Conservation (phyloP, 352 stramenopile genomes). For the Pythium sp. region DNA sequence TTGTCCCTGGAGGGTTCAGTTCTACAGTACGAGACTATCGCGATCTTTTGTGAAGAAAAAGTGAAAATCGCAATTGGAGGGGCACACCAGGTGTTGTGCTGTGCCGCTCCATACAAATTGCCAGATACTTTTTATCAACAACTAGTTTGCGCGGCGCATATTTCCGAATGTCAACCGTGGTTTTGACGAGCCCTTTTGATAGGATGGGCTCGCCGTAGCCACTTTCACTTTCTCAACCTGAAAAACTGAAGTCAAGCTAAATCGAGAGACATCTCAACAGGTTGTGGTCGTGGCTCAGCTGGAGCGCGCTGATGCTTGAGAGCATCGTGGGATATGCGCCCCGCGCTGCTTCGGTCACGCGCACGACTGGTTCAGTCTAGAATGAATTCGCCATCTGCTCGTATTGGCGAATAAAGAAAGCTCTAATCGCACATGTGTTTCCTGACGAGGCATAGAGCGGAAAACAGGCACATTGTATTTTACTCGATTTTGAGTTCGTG, state of each 20-base stretch:
- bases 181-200: neutral
- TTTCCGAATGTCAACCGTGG: neutral
- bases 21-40: neutral
- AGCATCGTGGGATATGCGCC: neutral
- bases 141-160: neutral
- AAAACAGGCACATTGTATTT: neutral
- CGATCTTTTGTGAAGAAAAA: neutral
- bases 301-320: too few species aligned
- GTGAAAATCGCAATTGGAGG: too few species aligned
- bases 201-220: neutral
- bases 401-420: neutral
- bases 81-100: too few species aligned
- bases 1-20: neutral
- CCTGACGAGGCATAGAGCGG: neutral
- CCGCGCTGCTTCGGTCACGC: neutral
- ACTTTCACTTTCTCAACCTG: neutral
- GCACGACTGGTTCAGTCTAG: neutral
- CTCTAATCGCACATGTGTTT: neutral
- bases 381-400: neutral
- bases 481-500: neutral
- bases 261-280: neutral
- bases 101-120: too few species aligned
- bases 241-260: neutral
- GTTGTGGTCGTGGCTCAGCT: neutral
- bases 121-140: neutral